Evolutionary conservation across 176 grass and related monocot genomes (phyloP), one percentile per base, ranked within the genome.

Genomic region (Olyra latifolia): DNA sequence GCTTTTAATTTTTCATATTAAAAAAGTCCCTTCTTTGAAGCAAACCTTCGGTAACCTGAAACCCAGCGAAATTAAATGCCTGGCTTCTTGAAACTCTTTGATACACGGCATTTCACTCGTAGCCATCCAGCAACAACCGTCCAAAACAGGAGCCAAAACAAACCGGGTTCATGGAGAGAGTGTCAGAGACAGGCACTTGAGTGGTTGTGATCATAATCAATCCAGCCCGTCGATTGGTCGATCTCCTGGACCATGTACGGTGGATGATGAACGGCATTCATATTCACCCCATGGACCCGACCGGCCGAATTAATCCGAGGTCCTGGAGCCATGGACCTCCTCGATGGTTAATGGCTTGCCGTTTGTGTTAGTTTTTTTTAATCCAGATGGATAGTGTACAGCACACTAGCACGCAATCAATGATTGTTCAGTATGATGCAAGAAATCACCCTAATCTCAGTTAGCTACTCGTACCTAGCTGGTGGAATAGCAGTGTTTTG

Each of bases 391-490:
- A 28, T 49, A 71, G 44, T 48, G 44, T 67, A 42, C 5, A 4
- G 32, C 32, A 35, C 32, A 35, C 32, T 55, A 53, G 68, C 20
- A 20, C 7, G 46, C 44, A 52, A 39, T 25, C 23, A 46, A 45
- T 38, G 28, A 22, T 56, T 74, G 25, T 25, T 49, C 27, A 9
- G 7, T 27, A 46, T 27, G 22, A 53, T 17, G 6, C 1, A 8
- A 57, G 69, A 7, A 53, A 20, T 23, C 22, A 1, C 12, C 1
- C 12, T 73, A 19, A 8, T 47, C 30, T 40, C 24, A 15, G 27
- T 62, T 77, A 47, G 73, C 28, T 53, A n/a, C n/a, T n/a, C n/a
- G n/a, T n/a, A n/a, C n/a, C n/a, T 77, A 47, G 74, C 29, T 55
- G 42, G 28, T 62, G 56, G 56, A 19, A 13, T 27, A 11, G 1